Evolutionary conservation across 768 basidiomycete genomes (phyloP).

Genomic region (Naganishia vishniacii): DNA sequence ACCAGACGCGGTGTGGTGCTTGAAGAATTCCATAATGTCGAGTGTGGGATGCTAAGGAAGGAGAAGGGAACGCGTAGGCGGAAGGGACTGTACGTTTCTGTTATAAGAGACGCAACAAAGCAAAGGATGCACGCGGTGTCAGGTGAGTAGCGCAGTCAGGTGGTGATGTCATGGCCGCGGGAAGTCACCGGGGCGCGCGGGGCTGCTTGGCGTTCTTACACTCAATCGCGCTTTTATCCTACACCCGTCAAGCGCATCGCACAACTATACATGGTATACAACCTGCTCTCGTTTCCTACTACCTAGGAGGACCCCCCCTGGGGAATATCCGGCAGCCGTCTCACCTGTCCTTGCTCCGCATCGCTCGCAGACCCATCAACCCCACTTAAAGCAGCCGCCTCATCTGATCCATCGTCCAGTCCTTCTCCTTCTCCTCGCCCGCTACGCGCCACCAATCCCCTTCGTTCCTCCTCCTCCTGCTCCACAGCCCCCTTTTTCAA

Average conservation of each 20-base stretch:
- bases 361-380: too few relatives aligned
- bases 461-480: conserved; percentile 25
- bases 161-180: background rate
- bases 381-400: too few relatives aligned
- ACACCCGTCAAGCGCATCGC: background rate
- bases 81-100: too few relatives aligned
- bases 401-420: background rate
- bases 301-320: background rate
- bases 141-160: background rate
- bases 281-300: background rate
- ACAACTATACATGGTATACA: background rate
- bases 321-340: conserved; percentile 7
- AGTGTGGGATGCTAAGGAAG: background rate
- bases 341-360: background rate
- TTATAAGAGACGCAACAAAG: too few relatives aligned
- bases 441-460: conserved; percentile 20
- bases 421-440: conserved; percentile 24
- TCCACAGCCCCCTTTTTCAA: conserved; percentile 24
- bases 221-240: background rate
- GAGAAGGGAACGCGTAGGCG: background rate
- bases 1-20: conserved; percentile 11
- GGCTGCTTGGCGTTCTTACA: too few relatives aligned
- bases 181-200: too few relatives aligned
- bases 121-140: too few relatives aligned
- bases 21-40: conserved; percentile 18